Base-by-base conservation (phyloP, 2,329 filamentous ascomycete genomes). In the Pestalotiopsis sp. region DNA sequence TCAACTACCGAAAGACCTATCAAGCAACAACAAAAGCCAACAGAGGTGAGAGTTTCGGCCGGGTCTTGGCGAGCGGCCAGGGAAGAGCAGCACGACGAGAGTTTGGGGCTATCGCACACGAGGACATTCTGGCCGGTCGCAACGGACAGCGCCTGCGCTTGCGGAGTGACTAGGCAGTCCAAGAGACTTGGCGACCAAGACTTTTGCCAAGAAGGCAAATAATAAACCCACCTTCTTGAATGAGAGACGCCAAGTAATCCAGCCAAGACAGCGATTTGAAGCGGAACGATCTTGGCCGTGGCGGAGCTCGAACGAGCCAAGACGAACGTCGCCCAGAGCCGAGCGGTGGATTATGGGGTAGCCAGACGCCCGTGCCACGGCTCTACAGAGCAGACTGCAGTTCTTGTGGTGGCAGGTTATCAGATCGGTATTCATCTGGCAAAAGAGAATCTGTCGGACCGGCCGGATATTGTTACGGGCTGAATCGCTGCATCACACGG, bases 211-310 rank as follows among this genome's bases (percentile, higher is more conserved):
- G 45, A 52, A 52, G 45, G 17, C 45, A 52, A 20, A 36, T 36
- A 36, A 36, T 9, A 6, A 59, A 14, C 23, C 23, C 23, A 59
- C 57, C 57, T 59, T 59, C 57, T 59, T 59, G 57, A 59, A 59
- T 17, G 27, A 59, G 57, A 59, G 23, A 59, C 25, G 57, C 57
- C 57, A 59, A 59, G 57, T 59, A 31, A 59, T 17, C 12, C 23
- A 36, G 57, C 57, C 57, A 59, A 59, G 57, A 59, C 23, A 59
- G 27, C 25, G 13, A 59, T 59, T 25, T 59, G 17, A 59, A 59
- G 57, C 57, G 57, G 57, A 59, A 59, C 13, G 20, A 59, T 27
- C 57, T 59, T 59, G 57, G 57, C 57, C 57, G 57, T 59, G 57
- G 57, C 57, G 57, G 57, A 59, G 57, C 23, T 20, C 57, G n/a